Evolutionary conservation across 2,329 filamentous ascomycete genomes (phyloP), one percentile per base, ranked within the genome.

Genomic region (Xylariaceae sp.): DNA sequence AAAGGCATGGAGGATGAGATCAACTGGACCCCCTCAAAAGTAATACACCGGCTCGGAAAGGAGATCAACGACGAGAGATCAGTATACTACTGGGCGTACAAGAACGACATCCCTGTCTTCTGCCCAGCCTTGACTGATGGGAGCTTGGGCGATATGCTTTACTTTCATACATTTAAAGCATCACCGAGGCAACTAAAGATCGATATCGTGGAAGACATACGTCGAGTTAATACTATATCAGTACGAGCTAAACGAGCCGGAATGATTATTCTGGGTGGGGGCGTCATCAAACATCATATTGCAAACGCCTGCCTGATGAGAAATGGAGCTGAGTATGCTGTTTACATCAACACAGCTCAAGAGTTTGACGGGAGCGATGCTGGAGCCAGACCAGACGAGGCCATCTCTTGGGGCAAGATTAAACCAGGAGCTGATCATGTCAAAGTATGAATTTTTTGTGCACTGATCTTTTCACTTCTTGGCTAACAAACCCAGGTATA

Each of bases 331-430:
- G 94, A 99, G 72, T 93, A 90, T 58, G 94, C 94, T 2, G 94
- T 99, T 1, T 99, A 96, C 71, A 91, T 99, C 73, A 99, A 99
- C 73, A 99, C 94, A 1, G 94, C 86, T 0, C 92, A 97, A 71
- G 94, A 99, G 71, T 99, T 97, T 70, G 94, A 99, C 70, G 94
- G 94, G 2, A 97, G 92, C 65, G 94, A 99, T 75, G 93, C 94
- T 0, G 94, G 94, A 1, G 94, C 94, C 3, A 81, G 94, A 50
- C 94, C 94, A 4, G 94, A 99, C 67, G 94, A 99, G 75, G 94
- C 94, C 4, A 90, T 99, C 13, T 97, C 92, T 58, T 99, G 94
- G 94, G 94, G 94, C 3, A 99, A 99, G 80, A 97, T 99, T 73
- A 97, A 95, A 73, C 80, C 86, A 35, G 89, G 87, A 46, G 94